These are phyloP conservation scores for Globisporangium viniferum DNA, from an alignment of 352 stramenopile genomes.

Conservation along the genomic window DNA sequence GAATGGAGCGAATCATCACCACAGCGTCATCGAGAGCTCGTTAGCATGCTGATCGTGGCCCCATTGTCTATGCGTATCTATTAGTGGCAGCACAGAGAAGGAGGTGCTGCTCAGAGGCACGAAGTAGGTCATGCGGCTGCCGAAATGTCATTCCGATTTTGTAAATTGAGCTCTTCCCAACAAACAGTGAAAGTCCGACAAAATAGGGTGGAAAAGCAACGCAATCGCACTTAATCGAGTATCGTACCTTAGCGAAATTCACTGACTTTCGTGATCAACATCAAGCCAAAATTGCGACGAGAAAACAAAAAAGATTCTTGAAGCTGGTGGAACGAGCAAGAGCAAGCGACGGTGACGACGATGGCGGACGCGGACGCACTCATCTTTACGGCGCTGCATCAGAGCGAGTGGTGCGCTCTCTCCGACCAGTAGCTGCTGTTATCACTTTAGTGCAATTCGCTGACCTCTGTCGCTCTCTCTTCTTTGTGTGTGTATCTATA, in stretches of 20 bases:
- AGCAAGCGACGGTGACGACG: background rate
- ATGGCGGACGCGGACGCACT: slow-evolving; percentile 50
- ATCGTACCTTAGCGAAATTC: background rate
- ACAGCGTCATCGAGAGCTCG: background rate
- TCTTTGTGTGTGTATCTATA: background rate
- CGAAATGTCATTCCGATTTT: background rate
- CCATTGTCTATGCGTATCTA: too few relatives aligned
- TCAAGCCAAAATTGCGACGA: background rate
- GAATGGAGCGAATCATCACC: background rate
- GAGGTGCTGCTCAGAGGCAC: background rate
- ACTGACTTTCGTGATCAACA: background rate
- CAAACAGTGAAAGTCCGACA: background rate
- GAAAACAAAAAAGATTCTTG: slow-evolving; percentile 1
- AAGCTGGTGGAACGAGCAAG: background rate
- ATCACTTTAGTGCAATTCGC: background rate
- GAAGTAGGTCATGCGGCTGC: too few relatives aligned
- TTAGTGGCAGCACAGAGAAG: background rate
- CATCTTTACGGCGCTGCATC: slow-evolving; percentile 46
- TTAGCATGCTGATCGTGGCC: background rate
- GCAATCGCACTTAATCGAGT: background rate
- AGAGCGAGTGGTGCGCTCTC: slow-evolving; percentile 37
- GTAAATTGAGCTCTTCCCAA: background rate
- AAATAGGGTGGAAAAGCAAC: background rate
- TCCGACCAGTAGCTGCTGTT: background rate
- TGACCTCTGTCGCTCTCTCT: background rate